Percentiles rank a stretch among this genome's conserved stretches.
These are phyloP conservation scores for Grammothele lineata DNA, from an alignment of 768 basidiomycete genomes.

Conservation along the genomic window DNA sequence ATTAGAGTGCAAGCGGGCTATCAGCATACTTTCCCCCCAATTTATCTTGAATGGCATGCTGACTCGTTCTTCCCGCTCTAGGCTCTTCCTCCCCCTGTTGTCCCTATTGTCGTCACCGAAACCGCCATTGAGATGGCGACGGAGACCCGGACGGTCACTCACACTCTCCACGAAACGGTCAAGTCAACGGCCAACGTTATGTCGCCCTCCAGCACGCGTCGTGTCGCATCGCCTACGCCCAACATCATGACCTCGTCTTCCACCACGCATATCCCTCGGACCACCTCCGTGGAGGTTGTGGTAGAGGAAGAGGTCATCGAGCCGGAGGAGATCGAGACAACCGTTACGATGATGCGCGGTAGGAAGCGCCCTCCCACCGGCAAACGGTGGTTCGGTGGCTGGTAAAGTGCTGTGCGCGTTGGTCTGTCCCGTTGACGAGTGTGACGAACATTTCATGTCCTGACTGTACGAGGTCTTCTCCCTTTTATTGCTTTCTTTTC, in stretches of 20 bases:
- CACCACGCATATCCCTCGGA: conserved; percentile 59
- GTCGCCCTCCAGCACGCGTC: conserved; percentile 74
- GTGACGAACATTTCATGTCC: conserved; percentile 22
- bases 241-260: conserved; percentile 54
- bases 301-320: conserved; percentile 54
- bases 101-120: conserved; percentile 45
- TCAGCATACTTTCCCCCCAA: conserved; percentile 30
- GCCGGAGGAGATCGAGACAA: conserved; percentile 33
- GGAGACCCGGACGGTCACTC: conserved; percentile 46
- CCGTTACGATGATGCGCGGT: conserved; percentile 12
- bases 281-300: conserved; percentile 64
- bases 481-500: conserved; percentile 25
- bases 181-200: conserved; percentile 52
- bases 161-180: conserved; percentile 31
- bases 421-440: conserved; percentile 11
- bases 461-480: conserved; percentile 26
- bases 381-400: conserved; percentile 25
- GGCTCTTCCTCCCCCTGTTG: conserved; percentile 40
- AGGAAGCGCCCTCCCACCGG: conserved; percentile 18
- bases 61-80: conserved; percentile 23
- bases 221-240: conserved; percentile 69
- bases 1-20: conserved; percentile 20
- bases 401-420: conserved; percentile 20
- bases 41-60: conserved; percentile 17
- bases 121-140: conserved; percentile 50